Evolutionary conservation across 139 green algal genomes (phyloP).

Genomic region (Zygnema circumcarinatum): DNA sequence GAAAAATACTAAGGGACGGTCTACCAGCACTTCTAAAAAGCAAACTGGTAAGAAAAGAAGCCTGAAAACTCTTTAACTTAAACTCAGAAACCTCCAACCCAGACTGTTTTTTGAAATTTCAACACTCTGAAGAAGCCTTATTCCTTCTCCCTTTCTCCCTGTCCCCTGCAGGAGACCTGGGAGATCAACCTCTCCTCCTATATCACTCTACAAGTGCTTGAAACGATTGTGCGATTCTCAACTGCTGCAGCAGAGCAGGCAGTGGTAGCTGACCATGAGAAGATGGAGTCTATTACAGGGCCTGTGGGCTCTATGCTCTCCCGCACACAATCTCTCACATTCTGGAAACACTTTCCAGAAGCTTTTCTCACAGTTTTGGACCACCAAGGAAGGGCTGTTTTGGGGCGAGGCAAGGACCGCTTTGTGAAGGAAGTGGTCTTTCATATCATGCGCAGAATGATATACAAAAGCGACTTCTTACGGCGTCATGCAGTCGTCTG

Average conservation of each 20-base stretch:
- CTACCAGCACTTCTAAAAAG: neutral
- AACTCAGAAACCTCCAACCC: no score
- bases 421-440: slow-evolving; percentile 45
- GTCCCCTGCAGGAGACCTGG: slow-evolving; percentile 39
- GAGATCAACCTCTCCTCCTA: slow-evolving; percentile 29
- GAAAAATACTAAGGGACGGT: neutral
- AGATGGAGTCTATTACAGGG: slow-evolving; percentile 36
- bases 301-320: slow-evolving; percentile 21
- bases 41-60: slow-evolving; percentile 22
- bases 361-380: slow-evolving; percentile 23
- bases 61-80: slow-evolving; percentile 2
- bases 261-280: slow-evolving; percentile 38
- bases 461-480: slow-evolving; percentile 28
- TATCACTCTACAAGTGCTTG: slow-evolving; percentile 41
- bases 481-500: slow-evolving; percentile 24
- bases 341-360: slow-evolving; percentile 32
- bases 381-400: slow-evolving; percentile 1
- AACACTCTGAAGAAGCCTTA: no score
- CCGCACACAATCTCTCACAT: slow-evolving; percentile 22
- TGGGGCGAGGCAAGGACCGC: slow-evolving; percentile 12
- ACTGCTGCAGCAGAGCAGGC: neutral
- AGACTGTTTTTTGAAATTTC: no score
- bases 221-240: slow-evolving; percentile 40
- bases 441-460: slow-evolving; percentile 26
- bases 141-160: neutral